Percentiles rank a stretch among this genome's conserved stretches.
These are phyloP conservation scores for Mantamonas sphyraenae DNA, from an alignment of 78 protist genomes.

Conservation along the genomic window DNA sequence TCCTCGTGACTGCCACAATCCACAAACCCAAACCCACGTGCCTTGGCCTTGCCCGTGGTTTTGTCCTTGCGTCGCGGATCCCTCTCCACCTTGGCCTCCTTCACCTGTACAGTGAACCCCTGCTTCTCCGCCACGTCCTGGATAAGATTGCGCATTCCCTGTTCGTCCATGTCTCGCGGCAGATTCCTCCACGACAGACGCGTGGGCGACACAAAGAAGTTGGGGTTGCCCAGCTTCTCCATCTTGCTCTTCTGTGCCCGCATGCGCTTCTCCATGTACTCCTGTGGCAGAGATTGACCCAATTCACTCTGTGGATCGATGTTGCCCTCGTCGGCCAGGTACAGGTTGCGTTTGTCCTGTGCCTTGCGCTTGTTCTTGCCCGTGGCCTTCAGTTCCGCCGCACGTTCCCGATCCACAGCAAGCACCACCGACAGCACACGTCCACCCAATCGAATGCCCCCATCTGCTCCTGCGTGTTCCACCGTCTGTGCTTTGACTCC, in stretches of 20 bases:
- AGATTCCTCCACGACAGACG: slow-evolving; percentile 28
- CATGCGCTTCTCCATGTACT: background rate
- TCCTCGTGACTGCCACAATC: background rate
- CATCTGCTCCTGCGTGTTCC: background rate
- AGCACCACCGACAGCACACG: background rate
- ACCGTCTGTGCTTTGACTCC: too few relatives aligned
- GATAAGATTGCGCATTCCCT: background rate
- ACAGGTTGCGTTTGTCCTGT: slow-evolving; percentile 4
- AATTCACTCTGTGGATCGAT: background rate
- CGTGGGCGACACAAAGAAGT: slow-evolving; percentile 20
- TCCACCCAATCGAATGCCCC: background rate
- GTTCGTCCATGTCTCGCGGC: slow-evolving; percentile 3
- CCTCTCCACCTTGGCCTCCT: slow-evolving; percentile 7
- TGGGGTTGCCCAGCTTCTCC: slow-evolving; percentile 20
- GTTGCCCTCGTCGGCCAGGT: background rate
- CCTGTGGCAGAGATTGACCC: background rate
- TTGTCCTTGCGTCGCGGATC: background rate
- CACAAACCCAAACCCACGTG: slow-evolving; percentile 7
- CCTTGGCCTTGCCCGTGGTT: background rate
- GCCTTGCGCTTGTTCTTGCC: background rate
- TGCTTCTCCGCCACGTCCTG: background rate
- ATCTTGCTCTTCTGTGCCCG: background rate
- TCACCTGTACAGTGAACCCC: background rate
- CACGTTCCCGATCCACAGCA: background rate
- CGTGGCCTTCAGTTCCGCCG: background rate